Evolutionary conservation across 352 stramenopile genomes (phyloP), one percentile per base, ranked within the genome.

Genomic region (Globisporangium nunn): DNA sequence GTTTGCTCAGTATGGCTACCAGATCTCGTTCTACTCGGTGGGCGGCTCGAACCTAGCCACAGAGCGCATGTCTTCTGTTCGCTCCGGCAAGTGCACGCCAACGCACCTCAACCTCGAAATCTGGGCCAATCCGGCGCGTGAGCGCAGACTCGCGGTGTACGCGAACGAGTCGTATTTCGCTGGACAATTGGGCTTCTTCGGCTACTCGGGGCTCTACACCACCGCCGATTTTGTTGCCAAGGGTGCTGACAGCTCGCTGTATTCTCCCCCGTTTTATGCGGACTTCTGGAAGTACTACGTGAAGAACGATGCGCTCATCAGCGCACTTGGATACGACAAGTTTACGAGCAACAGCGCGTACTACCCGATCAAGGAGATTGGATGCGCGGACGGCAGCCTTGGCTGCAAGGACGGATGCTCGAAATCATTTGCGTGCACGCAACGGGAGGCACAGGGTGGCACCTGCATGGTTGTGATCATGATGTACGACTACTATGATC

Each of bases 91-190:
- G 0, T 87, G 74, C 29, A 84, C 67, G 0, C 81, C 77, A 23
- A 77, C 67, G 4, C 78, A 91, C 45, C 1, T 78, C 8, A 89
- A 88, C 40, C 28, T 74, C 18, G 81, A 88, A 31, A 71, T 82
- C 0, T 87, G 77, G 78, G 48, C 48, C 17, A 54, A 66, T 0
- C 57, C 67, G 0, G 72, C 63, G 4, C 74, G 70, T 1, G 65
- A 82, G 23, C 49, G 50, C 3, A 35, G 23, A 7, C 52, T 86
- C 12, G 54, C 52, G 14, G 54, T 78, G 28, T 86, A 81, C 56
- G 60, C 67, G 10, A 85, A 88, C 54, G 74, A 84, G n/a, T 74
- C 64, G 18, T 82, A 72, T 44, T 30, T 46, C 0, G 65, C 56
- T 0, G 77, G 77, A 5, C 59, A 54, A 2, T 39, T 79, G 2